Percentiles rank a stretch among this genome's conserved stretches.
phyloP scores from a whole-genome alignment of 345 rosid genomes.

The Hirschfeldia incana region DNA sequence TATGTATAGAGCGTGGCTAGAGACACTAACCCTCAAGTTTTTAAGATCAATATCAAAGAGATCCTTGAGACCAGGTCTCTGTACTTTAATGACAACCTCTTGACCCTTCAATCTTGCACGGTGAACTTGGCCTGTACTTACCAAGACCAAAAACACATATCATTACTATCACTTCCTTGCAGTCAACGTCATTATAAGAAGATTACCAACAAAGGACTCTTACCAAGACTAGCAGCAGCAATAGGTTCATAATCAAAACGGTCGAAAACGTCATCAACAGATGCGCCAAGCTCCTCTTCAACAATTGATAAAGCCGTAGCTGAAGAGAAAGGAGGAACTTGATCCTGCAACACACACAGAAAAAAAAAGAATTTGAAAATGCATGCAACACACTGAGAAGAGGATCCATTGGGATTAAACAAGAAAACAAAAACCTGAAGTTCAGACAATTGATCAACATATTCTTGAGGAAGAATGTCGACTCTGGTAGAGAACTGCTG shows the following conservation, averaged over 20 bases:
- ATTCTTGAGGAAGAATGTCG: constrained; percentile 97
- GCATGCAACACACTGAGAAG: not conserved
- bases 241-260: constrained; percentile 88
- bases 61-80: constrained; percentile 95
- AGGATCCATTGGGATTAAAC: not conserved
- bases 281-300: constrained; percentile 91
- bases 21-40: constrained; percentile 77
- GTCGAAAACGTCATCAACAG: constrained; percentile 65
- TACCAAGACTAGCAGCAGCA: constrained; percentile 99
- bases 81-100: constrained; percentile 92
- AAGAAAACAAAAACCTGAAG: constrained; percentile 69
- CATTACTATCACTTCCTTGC: constrained; percentile 4
- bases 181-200: constrained; percentile 2
- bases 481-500: constrained; percentile 98
- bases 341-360: constrained; percentile 61
- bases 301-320: constrained; percentile 81
- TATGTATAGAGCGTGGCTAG: not conserved
- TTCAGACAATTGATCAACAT: constrained; percentile 94
- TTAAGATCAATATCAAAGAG: constrained; percentile 97
- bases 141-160: not conserved
- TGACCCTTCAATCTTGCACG: constrained; percentile 90
- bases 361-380: not conserved
- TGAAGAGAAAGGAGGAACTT: constrained; percentile 99
- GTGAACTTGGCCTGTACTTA: constrained; percentile 84
- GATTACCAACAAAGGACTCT: constrained; percentile 16